Conservation (phyloP, 352 stramenopile species). For the Pythium dissotocum region DNA sequence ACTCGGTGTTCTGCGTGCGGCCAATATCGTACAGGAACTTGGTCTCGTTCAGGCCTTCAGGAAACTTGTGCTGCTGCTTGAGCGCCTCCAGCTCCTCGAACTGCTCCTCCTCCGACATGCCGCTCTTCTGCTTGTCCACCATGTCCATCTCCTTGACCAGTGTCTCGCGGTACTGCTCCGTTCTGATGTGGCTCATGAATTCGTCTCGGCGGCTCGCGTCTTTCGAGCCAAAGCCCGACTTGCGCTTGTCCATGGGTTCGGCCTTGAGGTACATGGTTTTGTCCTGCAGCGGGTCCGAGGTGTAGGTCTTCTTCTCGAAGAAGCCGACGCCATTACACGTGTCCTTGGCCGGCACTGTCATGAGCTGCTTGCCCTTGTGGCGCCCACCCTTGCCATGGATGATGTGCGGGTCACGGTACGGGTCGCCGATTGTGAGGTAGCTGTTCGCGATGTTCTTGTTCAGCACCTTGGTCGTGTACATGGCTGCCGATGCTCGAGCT, state of each 20-base stretch:
- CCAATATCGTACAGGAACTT: constrained; percentile 84
- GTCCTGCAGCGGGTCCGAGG: constrained; percentile 85
- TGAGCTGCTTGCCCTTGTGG: constrained; percentile 80
- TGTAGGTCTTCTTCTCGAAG: constrained; percentile 86
- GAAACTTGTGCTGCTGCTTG: constrained; percentile 55
- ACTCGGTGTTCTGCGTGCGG: constrained; percentile 75
- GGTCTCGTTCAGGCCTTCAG: constrained; percentile 69
- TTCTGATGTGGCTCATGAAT: constrained; percentile 90
- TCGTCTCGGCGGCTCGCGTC: constrained; percentile 89
- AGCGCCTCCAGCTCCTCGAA: constrained; percentile 48
- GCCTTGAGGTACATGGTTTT: constrained; percentile 88
- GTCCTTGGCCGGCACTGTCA: constrained; percentile 68
- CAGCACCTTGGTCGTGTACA: constrained; percentile 80
- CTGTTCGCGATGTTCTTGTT: constrained; percentile 83
- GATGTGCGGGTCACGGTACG: constrained; percentile 69
- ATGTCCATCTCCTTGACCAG: constrained; percentile 85
- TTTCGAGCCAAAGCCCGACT: constrained; percentile 90
- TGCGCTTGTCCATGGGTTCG: constrained; percentile 84
- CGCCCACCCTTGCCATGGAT: constrained; percentile 71
- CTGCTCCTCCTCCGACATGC: constrained; percentile 32
- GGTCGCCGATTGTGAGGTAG: constrained; percentile 80
- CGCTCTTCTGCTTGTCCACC: constrained; percentile 69
- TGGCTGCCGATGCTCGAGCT: constrained; percentile 18
- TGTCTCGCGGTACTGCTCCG: constrained; percentile 88
- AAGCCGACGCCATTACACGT: constrained; percentile 82